Percentiles rank a stretch among this genome's conserved stretches.
These are phyloP conservation scores for Cryptosporidium ubiquitum DNA, from an alignment of 169 alveolate species.

Conservation along the genomic window DNA sequence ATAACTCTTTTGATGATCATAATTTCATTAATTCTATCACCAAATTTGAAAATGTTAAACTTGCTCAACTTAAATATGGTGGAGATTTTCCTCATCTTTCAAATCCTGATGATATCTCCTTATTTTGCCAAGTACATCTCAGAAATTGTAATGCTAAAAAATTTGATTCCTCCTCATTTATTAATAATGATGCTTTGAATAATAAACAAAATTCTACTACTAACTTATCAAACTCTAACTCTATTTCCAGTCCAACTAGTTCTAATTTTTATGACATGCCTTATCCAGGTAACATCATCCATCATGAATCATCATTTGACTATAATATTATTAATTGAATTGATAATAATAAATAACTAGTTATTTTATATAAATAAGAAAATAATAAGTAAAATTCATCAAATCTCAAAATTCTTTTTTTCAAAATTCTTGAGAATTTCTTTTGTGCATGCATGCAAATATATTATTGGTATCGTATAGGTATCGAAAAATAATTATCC, in stretches of 20 bases:
- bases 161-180: background rate
- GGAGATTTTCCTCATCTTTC: conserved; percentile 73
- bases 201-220: background rate
- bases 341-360: background rate
- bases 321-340: background rate
- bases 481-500: background rate
- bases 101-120: conserved; percentile 46
- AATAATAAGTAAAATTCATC: background rate
- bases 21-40: background rate
- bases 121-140: conserved; percentile 60
- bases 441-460: background rate
- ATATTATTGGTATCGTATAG: background rate
- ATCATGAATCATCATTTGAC: conserved; percentile 43
- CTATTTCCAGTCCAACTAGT: background rate
- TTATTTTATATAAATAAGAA: background rate
- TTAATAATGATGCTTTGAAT: background rate
- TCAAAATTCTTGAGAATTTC: background rate
- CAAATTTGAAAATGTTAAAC: conserved; percentile 24
- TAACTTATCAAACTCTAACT: background rate
- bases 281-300: conserved; percentile 49
- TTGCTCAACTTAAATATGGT: conserved; percentile 65
- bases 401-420: background rate
- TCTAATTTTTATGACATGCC: conserved; percentile 54
- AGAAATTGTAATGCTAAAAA: conserved; percentile 54
- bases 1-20: conserved; percentile 50